phyloP scores from a whole-genome alignment of 306 rosid species.

The Rosa chinensis region DNA sequence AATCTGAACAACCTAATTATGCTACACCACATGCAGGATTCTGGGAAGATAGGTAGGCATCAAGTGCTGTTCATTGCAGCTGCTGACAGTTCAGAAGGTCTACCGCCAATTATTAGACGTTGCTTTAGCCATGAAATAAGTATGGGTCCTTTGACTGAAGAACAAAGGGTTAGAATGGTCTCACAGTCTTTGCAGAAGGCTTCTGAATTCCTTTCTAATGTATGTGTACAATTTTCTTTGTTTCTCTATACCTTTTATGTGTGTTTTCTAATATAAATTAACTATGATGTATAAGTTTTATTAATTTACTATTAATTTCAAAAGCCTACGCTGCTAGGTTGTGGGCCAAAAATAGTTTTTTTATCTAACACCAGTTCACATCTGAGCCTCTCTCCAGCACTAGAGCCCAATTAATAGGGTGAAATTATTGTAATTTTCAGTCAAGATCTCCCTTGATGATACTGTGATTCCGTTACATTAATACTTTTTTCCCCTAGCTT shows the following conservation, averaged over 20 bases:
- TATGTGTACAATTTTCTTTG: slow-evolving; percentile 28
- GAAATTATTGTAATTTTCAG: background rate
- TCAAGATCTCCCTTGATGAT: background rate
- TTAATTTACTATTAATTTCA: background rate
- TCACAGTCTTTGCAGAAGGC: slow-evolving; percentile 60
- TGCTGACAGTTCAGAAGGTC: slow-evolving; percentile 87
- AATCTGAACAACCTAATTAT: background rate
- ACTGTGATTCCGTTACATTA: background rate
- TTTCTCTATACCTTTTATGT: slow-evolving; percentile 8
- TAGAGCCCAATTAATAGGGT: background rate
- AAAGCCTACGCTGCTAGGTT: background rate
- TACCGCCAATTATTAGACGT: slow-evolving; percentile 77
- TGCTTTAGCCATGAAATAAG: slow-evolving; percentile 94
- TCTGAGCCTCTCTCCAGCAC: background rate
- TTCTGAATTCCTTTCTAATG: slow-evolving; percentile 59
- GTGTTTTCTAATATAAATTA: background rate
- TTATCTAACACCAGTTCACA: background rate
- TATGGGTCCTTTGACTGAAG: slow-evolving; percentile 88
- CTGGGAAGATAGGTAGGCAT: slow-evolving; percentile 51
- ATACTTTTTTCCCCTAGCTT: background rate
- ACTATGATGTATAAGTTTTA: background rate
- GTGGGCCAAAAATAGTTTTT: background rate
- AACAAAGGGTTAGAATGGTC: slow-evolving; percentile 80
- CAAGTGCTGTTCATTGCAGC: slow-evolving; percentile 75
- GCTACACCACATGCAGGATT: slow-evolving; percentile 48